Conservation (phyloP, 2,329 filamentous ascomycete genomes). For the Rhexocercosporidium sp. region DNA sequence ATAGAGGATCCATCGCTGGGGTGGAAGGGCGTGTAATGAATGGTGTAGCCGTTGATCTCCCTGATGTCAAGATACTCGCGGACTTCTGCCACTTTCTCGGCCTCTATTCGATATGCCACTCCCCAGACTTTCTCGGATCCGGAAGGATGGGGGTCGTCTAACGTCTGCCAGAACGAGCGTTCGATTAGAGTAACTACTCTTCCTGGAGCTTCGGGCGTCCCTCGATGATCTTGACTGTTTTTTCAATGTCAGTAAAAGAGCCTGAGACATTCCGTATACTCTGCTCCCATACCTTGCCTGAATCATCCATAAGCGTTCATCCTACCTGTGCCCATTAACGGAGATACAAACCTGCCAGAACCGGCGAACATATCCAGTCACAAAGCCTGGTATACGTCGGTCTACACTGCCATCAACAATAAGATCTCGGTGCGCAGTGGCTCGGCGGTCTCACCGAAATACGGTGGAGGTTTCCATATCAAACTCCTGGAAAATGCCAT, state of each 20-base stretch:
- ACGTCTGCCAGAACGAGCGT: conserved; percentile 78
- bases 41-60: conserved; percentile 96
- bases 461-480: conserved; percentile 97
- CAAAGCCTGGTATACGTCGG: conserved; percentile 83
- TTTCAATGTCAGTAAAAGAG: conserved; percentile 21
- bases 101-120: conserved; percentile 83
- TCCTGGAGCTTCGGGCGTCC: conserved; percentile 85
- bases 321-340: conserved; percentile 13
- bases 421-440: background rate
- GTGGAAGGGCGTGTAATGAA: conserved; percentile 87
- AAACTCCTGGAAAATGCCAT: conserved; percentile 69
- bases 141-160: conserved; percentile 69
- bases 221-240: conserved; percentile 87
- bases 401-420: conserved; percentile 51
- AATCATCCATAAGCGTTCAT: conserved; percentile 24
- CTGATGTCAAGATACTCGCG: conserved; percentile 91
- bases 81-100: conserved; percentile 77
- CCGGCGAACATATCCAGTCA: conserved; percentile 89
- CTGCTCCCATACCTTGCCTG: conserved; percentile 43
- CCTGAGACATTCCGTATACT: conserved; percentile 7
- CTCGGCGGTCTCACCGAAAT: conserved; percentile 64
- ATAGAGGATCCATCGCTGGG: conserved; percentile 49
- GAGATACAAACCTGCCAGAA: conserved; percentile 88
- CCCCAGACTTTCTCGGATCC: conserved; percentile 81
- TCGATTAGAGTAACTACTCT: conserved; percentile 94